A percentile compares a stretch with the other conserved stretches of the same genome.
phyloP scores from a whole-genome alignment of 345 rosid species.

The Hibiscus tridactylites region DNA sequence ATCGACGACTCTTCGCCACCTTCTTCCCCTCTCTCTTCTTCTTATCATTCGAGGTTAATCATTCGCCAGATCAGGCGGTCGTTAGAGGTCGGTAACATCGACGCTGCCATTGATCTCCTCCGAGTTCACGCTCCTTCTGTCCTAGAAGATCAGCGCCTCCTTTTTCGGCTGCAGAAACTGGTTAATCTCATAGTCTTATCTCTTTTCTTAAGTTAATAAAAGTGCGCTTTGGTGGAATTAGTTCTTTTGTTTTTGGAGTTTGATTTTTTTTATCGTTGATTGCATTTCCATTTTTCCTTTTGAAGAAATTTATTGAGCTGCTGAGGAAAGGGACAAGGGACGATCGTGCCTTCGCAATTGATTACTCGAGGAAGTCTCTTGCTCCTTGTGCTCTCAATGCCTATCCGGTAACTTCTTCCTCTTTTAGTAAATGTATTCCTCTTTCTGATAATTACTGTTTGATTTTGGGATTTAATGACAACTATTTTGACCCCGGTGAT shows the following conservation, averaged over 20 bases:
- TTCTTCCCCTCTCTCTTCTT: slow-evolving; percentile 44
- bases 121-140: slow-evolving; percentile 61
- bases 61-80: slow-evolving; percentile 69
- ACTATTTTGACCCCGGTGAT: not conserved
- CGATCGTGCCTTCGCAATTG: slow-evolving; percentile 59
- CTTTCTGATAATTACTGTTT: not conserved
- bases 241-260: not conserved
- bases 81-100: slow-evolving; percentile 69
- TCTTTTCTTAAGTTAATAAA: not conserved
- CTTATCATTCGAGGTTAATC: slow-evolving; percentile 61
- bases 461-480: not conserved
- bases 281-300: not conserved
- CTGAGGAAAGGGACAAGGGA: slow-evolving; percentile 67
- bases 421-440: not conserved
- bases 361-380: slow-evolving; percentile 66
- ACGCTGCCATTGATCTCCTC: slow-evolving; percentile 54
- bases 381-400: slow-evolving; percentile 98
- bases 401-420: slow-evolving; percentile 53
- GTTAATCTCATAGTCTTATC: slow-evolving; percentile 18
- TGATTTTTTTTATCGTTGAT: not conserved
- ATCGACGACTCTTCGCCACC: slow-evolving; percentile 41
- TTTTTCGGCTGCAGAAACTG: slow-evolving; percentile 88
- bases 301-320: slow-evolving; percentile 85
- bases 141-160: slow-evolving; percentile 72
- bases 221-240: slow-evolving; percentile 6